Evolutionary conservation across 495 filamentous ascomycete species (phyloP).

Genomic region (Chaetomium cochliodes): DNA sequence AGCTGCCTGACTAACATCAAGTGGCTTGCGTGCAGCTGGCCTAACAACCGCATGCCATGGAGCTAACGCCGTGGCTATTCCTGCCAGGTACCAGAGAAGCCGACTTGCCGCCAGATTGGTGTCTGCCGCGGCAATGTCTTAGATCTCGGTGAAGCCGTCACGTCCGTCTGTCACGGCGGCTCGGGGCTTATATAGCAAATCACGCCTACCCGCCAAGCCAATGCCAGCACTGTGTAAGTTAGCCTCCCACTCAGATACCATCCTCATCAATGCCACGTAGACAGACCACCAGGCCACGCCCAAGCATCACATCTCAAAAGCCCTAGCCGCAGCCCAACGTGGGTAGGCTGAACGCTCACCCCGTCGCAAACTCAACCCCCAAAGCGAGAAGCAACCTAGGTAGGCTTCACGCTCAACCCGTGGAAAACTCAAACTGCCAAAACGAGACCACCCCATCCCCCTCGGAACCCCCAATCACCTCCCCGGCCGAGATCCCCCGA

Average conservation of each 20-base stretch:
- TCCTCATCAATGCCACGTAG: not conserved
- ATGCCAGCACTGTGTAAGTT: not conserved
- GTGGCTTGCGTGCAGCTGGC: not conserved
- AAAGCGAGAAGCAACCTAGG: too few relatives aligned
- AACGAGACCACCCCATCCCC: constrained; percentile 11
- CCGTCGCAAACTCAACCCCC: constrained; percentile 17
- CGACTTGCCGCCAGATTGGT: not conserved
- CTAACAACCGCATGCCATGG: not conserved
- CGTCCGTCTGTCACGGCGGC: not conserved
- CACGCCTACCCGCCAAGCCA: not conserved
- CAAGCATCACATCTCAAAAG: too few relatives aligned
- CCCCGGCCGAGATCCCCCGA: constrained; percentile 29
- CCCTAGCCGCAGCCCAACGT: too few relatives aligned
- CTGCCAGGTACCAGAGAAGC: not conserved
- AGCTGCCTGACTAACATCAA: not conserved
- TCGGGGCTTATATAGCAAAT: not conserved
- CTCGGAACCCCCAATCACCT: not conserved
- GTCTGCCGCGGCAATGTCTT: not conserved
- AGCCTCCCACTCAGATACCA: not conserved
- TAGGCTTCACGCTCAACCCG: not conserved
- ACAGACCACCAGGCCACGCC: too few relatives aligned
- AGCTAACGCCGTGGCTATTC: not conserved
- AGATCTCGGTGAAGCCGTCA: not conserved
- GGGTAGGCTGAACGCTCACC: not conserved
- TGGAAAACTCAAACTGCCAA: constrained; percentile 18